These are phyloP conservation scores for Tagetes patula DNA, from an alignment of 129 eudicot species.

Conservation along the genomic window DNA sequence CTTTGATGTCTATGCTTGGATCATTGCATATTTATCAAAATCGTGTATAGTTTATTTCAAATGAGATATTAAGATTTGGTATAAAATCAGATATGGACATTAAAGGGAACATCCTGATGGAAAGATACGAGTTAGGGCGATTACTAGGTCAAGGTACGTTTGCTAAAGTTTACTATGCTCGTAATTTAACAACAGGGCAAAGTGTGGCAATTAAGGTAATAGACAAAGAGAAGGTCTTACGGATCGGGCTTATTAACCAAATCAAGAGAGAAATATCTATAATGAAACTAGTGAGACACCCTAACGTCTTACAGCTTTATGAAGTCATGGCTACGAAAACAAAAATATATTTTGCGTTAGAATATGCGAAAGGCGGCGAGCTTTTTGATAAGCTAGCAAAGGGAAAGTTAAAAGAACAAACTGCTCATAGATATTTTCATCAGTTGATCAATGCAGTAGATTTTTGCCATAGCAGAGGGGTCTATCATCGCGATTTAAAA, in stretches of 20 bases:
- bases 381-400: conserved; percentile 70
- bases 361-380: conserved; percentile 76
- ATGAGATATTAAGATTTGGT: not conserved
- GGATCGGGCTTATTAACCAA: too few relatives aligned
- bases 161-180: conserved; percentile 65
- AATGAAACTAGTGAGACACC: too few relatives aligned
- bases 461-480: too few relatives aligned
- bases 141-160: conserved; percentile 85
- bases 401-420: conserved; percentile 63
- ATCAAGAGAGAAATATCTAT: too few relatives aligned
- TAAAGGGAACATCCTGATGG: conserved; percentile 51
- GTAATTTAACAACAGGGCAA: conserved; percentile 48
- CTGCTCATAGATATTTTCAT: conserved; percentile 58
- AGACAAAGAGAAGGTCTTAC: not conserved
- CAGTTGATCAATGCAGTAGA: conserved; percentile 59
- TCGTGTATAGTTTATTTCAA: too few relatives aligned
- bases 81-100: conserved; percentile 36
- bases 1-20: not conserved
- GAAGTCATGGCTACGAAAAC: too few relatives aligned
- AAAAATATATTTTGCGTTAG: conserved; percentile 43
- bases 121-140: conserved; percentile 62
- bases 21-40: not conserved
- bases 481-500: too few relatives aligned
- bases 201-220: conserved; percentile 74
- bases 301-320: too few relatives aligned